Conservation (phyloP, 352 stramenopile species). For the Pythium myriotylum region DNA sequence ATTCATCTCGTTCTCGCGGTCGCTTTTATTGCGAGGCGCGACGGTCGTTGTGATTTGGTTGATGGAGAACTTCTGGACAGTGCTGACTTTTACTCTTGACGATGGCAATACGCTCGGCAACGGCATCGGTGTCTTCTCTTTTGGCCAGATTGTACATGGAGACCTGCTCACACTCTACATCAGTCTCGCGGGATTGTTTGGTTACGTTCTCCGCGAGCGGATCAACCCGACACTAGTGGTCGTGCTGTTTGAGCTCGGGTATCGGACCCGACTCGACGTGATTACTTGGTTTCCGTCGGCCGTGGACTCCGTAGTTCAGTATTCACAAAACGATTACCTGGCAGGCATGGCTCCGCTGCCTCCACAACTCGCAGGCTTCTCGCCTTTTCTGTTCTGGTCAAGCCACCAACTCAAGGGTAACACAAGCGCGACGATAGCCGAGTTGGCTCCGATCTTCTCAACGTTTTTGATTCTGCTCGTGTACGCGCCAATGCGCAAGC, state of each 20-base stretch:
- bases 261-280: not conserved
- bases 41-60: constrained; percentile 41
- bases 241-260: constrained; percentile 13
- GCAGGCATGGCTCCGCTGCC: not conserved
- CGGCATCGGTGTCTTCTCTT: not conserved
- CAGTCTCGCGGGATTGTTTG: constrained; percentile 10
- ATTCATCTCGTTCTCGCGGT: constrained; percentile 29
- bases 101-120: constrained; percentile 6
- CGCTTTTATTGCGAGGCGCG: constrained; percentile 35
- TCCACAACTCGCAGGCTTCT: constrained; percentile 9
- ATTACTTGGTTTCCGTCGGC: not conserved
- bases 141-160: constrained; percentile 1
- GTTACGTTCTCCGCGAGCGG: constrained; percentile 4
- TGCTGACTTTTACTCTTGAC: constrained; percentile 39
- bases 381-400: constrained; percentile 27
- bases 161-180: constrained; percentile 47
- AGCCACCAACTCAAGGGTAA: constrained; percentile 8
- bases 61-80: constrained; percentile 47
- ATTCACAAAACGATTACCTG: not conserved
- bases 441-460: constrained; percentile 4
- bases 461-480: not conserved
- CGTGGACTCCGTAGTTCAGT: constrained; percentile 30
- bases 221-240: constrained; percentile 14
- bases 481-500: constrained; percentile 20
- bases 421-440: constrained; percentile 16